These are phyloP conservation scores for Capillidium heterosporum DNA, from an alignment of 371 early-diverging fungal species.

Conservation along the genomic window DNA sequence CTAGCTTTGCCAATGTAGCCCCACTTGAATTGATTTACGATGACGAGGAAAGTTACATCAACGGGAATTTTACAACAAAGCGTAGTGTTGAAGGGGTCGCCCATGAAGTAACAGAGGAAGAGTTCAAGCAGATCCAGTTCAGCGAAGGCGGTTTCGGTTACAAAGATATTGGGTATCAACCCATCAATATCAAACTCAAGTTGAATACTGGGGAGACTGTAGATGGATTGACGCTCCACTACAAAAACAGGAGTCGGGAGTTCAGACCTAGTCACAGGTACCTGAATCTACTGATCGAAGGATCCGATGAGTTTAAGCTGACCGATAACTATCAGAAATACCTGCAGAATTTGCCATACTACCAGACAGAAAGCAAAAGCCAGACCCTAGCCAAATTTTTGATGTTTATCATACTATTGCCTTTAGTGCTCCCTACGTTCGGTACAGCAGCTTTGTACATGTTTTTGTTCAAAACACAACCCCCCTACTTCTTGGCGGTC, in stretches of 20 bases:
- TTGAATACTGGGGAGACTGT: neutral
- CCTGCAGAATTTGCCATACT: neutral
- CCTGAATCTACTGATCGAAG: neutral
- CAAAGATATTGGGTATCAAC: neutral
- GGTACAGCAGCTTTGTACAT: neutral
- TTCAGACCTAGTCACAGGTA: neutral
- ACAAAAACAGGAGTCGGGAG: neutral
- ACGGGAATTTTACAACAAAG: neutral
- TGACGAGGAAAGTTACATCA: neutral
- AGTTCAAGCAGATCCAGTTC: neutral
- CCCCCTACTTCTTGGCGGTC: neutral
- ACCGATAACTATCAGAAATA: neutral
- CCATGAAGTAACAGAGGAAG: neutral
- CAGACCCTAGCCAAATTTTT: neutral
- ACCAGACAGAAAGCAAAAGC: neutral
- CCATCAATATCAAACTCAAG: neutral
- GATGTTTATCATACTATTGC: neutral
- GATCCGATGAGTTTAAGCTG: neutral
- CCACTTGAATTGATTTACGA: neutral
- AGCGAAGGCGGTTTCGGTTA: neutral
- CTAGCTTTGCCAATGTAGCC: conserved; percentile 16
- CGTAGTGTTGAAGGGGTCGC: neutral
- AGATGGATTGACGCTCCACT: neutral
- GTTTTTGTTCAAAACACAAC: neutral
- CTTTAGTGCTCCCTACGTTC: neutral